Evolutionary conservation across 106 monocot species (phyloP).

Genomic region (Acanthochlamys bracteata): DNA sequence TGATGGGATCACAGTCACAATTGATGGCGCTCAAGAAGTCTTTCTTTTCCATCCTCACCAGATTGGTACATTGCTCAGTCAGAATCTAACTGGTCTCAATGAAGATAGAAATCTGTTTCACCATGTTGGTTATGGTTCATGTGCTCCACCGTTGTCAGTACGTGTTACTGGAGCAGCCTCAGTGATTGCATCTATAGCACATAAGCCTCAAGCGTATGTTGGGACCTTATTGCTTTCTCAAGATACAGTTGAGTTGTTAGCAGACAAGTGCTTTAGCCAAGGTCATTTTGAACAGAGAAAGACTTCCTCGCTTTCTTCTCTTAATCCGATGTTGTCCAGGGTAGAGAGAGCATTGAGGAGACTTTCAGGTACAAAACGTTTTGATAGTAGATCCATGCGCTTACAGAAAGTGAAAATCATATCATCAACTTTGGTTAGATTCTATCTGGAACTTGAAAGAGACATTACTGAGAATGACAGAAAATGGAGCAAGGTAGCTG

Average conservation of each 20-base stretch:
- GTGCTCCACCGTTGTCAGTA: conserved; percentile 40
- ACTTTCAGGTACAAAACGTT: conserved; percentile 21
- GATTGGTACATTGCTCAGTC: conserved; percentile 24
- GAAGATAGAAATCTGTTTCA: conserved; percentile 16
- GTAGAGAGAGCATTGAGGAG: conserved; percentile 32
- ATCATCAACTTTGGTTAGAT: conserved; percentile 39
- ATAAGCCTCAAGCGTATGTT: conserved; percentile 19
- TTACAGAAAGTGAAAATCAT: conserved; percentile 52
- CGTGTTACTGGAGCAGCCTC: conserved; percentile 38
- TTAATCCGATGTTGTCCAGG: conserved; percentile 28
- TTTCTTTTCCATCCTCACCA: conserved; percentile 45
- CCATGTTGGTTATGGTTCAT: conserved; percentile 23
- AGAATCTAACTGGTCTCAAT: conserved; percentile 13
- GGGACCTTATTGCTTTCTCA: conserved; percentile 30
- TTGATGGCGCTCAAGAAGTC: conserved; percentile 49
- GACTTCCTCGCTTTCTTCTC: conserved; percentile 16
- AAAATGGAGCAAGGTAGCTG: conserved; percentile 33
- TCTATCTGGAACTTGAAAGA: conserved; percentile 60
- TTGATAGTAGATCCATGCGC: conserved; percentile 11
- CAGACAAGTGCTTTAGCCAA: conserved; percentile 46
- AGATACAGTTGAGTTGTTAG: conserved; percentile 45
- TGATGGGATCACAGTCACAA: conserved; percentile 50
- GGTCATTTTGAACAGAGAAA: conserved; percentile 11
- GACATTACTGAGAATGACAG: conserved; percentile 42
- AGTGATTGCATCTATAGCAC: conserved; percentile 27